A percentile compares a stretch with the other conserved stretches of the same genome.
These are phyloP conservation scores for Penicillium lividum DNA, from an alignment of 495 filamentous ascomycete genomes.

Conservation along the genomic window DNA sequence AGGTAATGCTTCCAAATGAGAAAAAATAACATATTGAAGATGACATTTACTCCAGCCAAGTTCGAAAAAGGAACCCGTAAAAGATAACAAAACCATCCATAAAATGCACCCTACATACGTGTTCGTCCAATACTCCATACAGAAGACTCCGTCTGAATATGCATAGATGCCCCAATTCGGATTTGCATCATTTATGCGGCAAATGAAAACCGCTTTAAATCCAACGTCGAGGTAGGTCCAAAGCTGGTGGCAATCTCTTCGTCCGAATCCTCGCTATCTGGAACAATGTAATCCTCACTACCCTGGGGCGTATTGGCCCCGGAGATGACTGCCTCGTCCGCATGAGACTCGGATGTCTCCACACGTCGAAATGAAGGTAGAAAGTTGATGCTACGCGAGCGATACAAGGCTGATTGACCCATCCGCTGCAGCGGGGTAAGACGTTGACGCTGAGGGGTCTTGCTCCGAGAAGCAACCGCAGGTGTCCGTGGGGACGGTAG, in stretches of 20 bases:
- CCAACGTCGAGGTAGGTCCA: conserved; percentile 28
- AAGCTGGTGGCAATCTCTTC: conserved; percentile 41
- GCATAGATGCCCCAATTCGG: background rate
- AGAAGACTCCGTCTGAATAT: conserved; percentile 14
- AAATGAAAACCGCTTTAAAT: conserved; percentile 60
- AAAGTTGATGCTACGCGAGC: conserved; percentile 42
- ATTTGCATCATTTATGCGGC: conserved; percentile 25
- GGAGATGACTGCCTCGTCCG: conserved; percentile 9
- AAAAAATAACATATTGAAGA: conserved; percentile 1
- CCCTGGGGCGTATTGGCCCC: conserved; percentile 42
- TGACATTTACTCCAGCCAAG: conserved; percentile 4
- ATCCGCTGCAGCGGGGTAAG: conserved; percentile 52
- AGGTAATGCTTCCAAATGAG: background rate
- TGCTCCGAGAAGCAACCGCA: conserved; percentile 11
- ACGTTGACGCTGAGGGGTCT: conserved; percentile 27
- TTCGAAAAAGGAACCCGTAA: background rate
- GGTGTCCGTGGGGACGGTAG: conserved; percentile 15
- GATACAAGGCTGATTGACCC: conserved; percentile 45
- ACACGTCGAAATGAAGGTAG: conserved; percentile 22
- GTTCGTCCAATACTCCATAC: conserved; percentile 21
- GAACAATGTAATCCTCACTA: conserved; percentile 75
- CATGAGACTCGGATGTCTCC: conserved; percentile 10
- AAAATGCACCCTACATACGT: conserved; percentile 17
- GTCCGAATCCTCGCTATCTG: conserved; percentile 67
- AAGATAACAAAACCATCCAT: background rate